phyloP scores from a whole-genome alignment of 208 protist species.

The Porcisia hertigi region DNA sequence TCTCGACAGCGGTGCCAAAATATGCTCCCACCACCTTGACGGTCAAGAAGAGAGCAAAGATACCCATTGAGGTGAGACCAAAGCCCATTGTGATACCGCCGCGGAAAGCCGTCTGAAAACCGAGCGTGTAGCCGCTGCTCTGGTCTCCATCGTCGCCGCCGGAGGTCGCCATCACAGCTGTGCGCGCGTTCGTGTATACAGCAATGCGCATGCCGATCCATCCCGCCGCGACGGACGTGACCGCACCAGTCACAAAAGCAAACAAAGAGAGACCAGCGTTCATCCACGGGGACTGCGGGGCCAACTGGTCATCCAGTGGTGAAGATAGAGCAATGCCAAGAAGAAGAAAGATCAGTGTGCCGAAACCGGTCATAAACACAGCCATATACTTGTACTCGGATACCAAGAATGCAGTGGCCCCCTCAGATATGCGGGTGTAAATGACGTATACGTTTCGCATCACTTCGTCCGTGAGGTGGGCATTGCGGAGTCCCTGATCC shows the following conservation, averaged over 20 bases:
- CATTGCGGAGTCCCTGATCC: constrained; percentile 65
- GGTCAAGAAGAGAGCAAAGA: constrained; percentile 79
- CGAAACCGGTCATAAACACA: constrained; percentile 78
- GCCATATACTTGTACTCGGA: constrained; percentile 89
- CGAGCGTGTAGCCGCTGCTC: constrained; percentile 47
- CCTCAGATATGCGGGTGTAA: constrained; percentile 76
- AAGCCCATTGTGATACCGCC: constrained; percentile 91
- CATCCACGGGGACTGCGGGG: constrained; percentile 42
- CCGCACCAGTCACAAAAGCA: constrained; percentile 69
- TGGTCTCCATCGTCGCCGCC: constrained; percentile 61
- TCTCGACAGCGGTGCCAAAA: constrained; percentile 46
- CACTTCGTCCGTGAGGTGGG: constrained; percentile 76
- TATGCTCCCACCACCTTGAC: constrained; percentile 65
- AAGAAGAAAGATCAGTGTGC: constrained; percentile 75
- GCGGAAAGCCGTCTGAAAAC: constrained; percentile 87
- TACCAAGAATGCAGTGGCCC: constrained; percentile 79
- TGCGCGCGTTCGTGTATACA: constrained; percentile 88
- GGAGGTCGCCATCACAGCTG: constrained; percentile 77
- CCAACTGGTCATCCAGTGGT: constrained; percentile 33
- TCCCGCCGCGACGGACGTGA: constrained; percentile 81
- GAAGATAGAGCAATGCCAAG: constrained; percentile 68
- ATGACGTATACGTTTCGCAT: constrained; percentile 88
- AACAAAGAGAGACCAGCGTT: constrained; percentile 71
- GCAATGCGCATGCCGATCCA: constrained; percentile 92
- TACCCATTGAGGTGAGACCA: constrained; percentile 79